Evolutionary conservation across 441 rosid genomes (phyloP).

Genomic region (Gossypium laxum): DNA sequence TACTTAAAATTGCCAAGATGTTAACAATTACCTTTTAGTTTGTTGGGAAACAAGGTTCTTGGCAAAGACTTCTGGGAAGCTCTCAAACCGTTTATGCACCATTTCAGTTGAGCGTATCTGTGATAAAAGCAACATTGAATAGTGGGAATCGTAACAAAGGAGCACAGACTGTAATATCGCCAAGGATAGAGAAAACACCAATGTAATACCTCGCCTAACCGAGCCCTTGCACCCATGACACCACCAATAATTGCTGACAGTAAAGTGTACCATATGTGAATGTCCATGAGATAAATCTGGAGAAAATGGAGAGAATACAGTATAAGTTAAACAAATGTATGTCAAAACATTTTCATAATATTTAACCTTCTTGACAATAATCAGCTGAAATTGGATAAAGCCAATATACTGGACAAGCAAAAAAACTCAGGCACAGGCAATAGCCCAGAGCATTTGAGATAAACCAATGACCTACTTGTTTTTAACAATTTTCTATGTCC

Average conservation of each 20-base stretch:
- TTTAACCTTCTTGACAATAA: background rate
- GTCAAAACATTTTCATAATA: background rate
- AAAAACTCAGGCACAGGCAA: background rate
- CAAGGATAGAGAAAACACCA: background rate
- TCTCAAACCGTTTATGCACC: slow-evolving; percentile 97
- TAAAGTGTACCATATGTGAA: slow-evolving; percentile 88
- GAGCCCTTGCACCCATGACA: slow-evolving; percentile 95
- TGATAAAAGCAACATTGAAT: slow-evolving; percentile 15
- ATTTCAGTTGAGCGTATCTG: slow-evolving; percentile 93
- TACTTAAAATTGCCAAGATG: background rate
- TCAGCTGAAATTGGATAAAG: background rate
- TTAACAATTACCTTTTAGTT: slow-evolving; percentile 44
- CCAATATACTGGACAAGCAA: background rate
- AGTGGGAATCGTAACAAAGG: background rate
- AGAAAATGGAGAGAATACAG: background rate
- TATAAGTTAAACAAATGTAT: background rate
- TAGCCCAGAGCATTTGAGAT: background rate
- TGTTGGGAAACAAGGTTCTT: slow-evolving; percentile 69
- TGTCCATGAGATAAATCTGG: slow-evolving; percentile 93
- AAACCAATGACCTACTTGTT: slow-evolving; percentile 4
- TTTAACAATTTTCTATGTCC: background rate
- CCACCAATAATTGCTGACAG: slow-evolving; percentile 95
- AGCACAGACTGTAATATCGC: background rate
- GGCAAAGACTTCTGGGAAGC: slow-evolving; percentile 88
- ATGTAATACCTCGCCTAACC: slow-evolving; percentile 81